Conservation (phyloP, 257 asterid species). For the Scutellaria minor region DNA sequence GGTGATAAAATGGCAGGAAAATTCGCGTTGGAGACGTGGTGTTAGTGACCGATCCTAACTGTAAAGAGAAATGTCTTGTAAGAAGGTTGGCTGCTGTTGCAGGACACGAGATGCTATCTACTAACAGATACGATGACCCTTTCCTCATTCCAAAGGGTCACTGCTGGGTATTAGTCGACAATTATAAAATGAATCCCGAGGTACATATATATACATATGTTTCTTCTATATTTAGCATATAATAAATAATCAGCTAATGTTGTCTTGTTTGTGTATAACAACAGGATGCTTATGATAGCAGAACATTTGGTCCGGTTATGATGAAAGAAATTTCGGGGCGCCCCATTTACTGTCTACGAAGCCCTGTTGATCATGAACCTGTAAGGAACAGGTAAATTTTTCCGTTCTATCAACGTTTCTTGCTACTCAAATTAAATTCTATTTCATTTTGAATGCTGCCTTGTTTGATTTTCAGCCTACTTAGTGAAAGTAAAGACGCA, state of each 20-base stretch:
- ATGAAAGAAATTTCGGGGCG: constrained; percentile 73
- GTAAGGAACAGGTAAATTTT: constrained; percentile 68
- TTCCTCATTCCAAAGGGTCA: constrained; percentile 75
- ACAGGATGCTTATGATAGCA: constrained; percentile 93
- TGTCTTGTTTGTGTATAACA: not conserved
- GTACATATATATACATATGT: constrained; percentile 36
- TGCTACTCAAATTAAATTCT: not conserved
- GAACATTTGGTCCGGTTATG: constrained; percentile 80
- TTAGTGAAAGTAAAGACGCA: constrained; percentile 57
- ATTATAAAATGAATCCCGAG: constrained; percentile 66
- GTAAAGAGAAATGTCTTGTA: constrained; percentile 58
- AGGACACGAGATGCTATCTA: constrained; percentile 85
- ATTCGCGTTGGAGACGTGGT: constrained; percentile 81
- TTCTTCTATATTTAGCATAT: not conserved
- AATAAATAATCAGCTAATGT: too few relatives aligned
- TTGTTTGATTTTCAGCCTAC: constrained; percentile 43
- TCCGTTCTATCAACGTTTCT: not conserved
- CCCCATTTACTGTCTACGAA: constrained; percentile 78
- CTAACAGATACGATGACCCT: constrained; percentile 65
- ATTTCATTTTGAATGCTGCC: not conserved
- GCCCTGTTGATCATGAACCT: constrained; percentile 90
- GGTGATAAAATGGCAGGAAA: constrained; percentile 45
- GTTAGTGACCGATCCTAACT: constrained; percentile 69
- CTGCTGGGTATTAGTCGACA: constrained; percentile 93
- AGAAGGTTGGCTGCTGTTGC: constrained; percentile 85